Evolutionary conservation across 2,329 filamentous ascomycete species (phyloP).

Genomic region (Aspergillus quadrilineatus): DNA sequence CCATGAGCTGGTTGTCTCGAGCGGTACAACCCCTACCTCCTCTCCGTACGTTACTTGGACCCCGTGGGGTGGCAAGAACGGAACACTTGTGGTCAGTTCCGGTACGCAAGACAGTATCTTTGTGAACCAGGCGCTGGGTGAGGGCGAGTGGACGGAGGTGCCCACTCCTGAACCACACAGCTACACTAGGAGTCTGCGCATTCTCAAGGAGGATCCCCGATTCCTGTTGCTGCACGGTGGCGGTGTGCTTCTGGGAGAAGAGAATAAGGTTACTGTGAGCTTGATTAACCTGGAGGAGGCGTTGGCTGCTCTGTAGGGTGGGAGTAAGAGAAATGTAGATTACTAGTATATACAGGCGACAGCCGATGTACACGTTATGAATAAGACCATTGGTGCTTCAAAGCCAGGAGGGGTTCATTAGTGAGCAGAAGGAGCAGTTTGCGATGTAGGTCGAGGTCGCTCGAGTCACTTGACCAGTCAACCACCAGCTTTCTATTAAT

Average conservation of each 20-base stretch:
- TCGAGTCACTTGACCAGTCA: not conserved
- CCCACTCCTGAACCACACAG: conserved; percentile 40
- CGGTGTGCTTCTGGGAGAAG: conserved; percentile 7
- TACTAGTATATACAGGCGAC: not conserved
- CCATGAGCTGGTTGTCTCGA: conserved; percentile 44
- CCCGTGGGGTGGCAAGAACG: conserved; percentile 46
- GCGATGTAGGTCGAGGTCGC: too few species aligned
- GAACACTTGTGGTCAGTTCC: conserved; percentile 51
- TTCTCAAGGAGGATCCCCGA: conserved; percentile 33
- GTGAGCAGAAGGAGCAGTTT: not conserved
- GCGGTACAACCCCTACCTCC: conserved; percentile 44
- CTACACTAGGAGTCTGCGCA: conserved; percentile 50
- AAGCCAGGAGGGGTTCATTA: too few species aligned
- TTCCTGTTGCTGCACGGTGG: conserved; percentile 11
- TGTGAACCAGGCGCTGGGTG: conserved; percentile 48
- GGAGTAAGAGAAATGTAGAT: not conserved
- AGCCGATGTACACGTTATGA: not conserved
- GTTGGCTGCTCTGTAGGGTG: conserved; percentile 1
- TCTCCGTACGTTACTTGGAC: conserved; percentile 57
- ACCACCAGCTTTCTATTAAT: not conserved
- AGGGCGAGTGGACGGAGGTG: conserved; percentile 49
- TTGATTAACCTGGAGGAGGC: conserved; percentile 14
- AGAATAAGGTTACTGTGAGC: conserved; percentile 13
- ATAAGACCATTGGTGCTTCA: not conserved
- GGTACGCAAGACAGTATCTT: conserved; percentile 46